Evolutionary conservation across 139 green algal genomes (phyloP), one percentile per base, ranked within the genome.

Genomic region (Penium margaritaceum): DNA sequence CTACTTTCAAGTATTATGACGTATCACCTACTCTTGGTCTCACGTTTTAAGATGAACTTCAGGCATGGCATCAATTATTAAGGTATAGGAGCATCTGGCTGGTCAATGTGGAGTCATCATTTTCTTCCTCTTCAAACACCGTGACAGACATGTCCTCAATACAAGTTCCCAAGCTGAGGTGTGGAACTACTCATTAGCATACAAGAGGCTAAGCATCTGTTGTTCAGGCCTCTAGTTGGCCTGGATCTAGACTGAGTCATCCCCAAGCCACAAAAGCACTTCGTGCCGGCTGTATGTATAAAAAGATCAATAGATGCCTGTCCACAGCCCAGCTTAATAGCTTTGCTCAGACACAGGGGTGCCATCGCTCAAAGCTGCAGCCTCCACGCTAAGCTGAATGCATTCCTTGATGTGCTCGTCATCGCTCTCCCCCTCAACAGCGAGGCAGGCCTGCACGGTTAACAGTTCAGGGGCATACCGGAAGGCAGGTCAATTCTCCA

Each of bases 391-490:
- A 7, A 72, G 35, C 21, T 77, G 57, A 55, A 77, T 71, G 36
- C 70, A 77, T 33, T 71, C 37, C 32, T 72, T 32, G 15, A 77
- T 63, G 27, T 30, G 5, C 5, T 55, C 55, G 2, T 34, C 36
- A 39, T 70, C 70, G 12, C 72, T 35, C 70, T 72, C 70, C 3
- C 39, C 57, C 35, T 41, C 34, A 21, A 77, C 70, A 7, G 63
- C 36, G 33, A 77, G 35, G 24, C 57, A 77, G n/a, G 70, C 70
- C 55, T 76, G 67, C n/a, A n/a, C n/a, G n/a, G n/a, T n/a, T n/a
- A n/a, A n/a, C n/a, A n/a, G n/a, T n/a, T n/a, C n/a, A n/a, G n/a
- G n/a, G n/a, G n/a, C n/a, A n/a, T n/a, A n/a, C n/a, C n/a, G n/a
- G n/a, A n/a, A n/a, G n/a, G n/a, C n/a, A n/a, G n/a, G n/a, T n/a